Base-by-base conservation (phyloP, 345 rosid genomes). In the Populus simonii region DNA sequence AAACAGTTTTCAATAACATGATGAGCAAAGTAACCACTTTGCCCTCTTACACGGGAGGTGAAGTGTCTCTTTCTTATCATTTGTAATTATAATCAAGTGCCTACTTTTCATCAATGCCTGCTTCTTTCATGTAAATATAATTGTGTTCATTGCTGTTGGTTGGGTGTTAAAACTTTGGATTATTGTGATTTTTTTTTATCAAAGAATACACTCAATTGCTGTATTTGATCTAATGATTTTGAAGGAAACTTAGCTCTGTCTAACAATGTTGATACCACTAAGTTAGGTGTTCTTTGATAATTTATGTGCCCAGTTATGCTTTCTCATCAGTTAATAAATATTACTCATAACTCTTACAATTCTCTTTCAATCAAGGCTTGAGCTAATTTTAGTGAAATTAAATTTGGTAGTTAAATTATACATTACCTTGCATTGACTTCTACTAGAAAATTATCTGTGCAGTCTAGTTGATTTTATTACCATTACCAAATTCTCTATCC, bases 31-130 rank as follows among this genome's bases (percentile, higher is more conserved):
- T 95, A 66, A 92, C 75, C 75, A 90, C 92, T 39, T 85, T 93
- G 90, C 82, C 81, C 1, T 95, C 97, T 59, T 93, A 95, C 77
- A 95, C 99, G 2, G 98, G 99, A 78, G 99, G 92, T 87, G 80
- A 77, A 43, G 22, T 49, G 57, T 66, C 73, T 47, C 22, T 61
- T 76, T 8, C 11, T 3, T 74, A 20, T 66, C 45, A 20, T 27
- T 73, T 22, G 2, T 73, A 51, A 10, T 68, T 53, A 4, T 72
- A 47, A 57, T 31, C 20, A 15, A 69, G 51, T 43, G 66, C 18
- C 33, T 43, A 8, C 66, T 22, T 68, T 36, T 74, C 36, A 76
- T 57, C 68, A 69, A 6, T 68, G 39, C 23, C 73, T 38, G 62
- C 25, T 38, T 17, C 23, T 72, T 72, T 27, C 29, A 10, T 22